A percentile compares a stretch with the other conserved stretches of the same genome.
Evolutionary conservation across 495 filamentous ascomycete species (phyloP).

Genomic region (Lineolata rhizophorae): DNA sequence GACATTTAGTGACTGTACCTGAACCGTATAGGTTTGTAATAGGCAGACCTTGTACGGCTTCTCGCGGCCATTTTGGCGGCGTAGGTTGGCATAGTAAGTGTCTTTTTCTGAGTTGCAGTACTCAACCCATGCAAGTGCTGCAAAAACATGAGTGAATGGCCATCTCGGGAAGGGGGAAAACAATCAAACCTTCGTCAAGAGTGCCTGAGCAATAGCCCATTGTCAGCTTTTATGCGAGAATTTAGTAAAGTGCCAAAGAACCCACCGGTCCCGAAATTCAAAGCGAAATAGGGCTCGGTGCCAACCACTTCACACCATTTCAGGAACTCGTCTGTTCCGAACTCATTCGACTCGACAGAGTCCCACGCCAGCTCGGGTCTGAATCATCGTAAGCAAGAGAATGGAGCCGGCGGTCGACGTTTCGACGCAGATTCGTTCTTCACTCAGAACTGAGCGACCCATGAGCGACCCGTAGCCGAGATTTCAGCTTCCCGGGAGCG

Average conservation of each 20-base stretch:
- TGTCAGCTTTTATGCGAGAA: neutral
- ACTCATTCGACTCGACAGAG: conserved; percentile 50
- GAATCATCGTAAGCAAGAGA: neutral
- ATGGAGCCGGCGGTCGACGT: neutral
- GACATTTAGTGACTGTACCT: conserved; percentile 4
- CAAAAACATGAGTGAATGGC: neutral
- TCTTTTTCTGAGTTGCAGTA: conserved; percentile 55
- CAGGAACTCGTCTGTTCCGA: conserved; percentile 71
- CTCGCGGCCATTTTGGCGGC: conserved; percentile 44
- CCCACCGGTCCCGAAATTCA: conserved; percentile 52
- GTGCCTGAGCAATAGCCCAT: conserved; percentile 19
- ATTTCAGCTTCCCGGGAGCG: too few relatives aligned
- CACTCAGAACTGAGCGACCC: too few relatives aligned
- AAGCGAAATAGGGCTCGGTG: conserved; percentile 49
- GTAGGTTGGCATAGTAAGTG: conserved; percentile 59
- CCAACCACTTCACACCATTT: conserved; percentile 48
- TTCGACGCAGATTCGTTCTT: too few relatives aligned
- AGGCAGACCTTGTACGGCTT: conserved; percentile 45
- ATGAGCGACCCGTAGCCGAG: too few relatives aligned
- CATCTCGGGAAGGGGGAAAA: neutral
- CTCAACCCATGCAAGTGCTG: conserved; percentile 53
- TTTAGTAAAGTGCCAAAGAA: neutral
- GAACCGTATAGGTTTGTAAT: neutral
- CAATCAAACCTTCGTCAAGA: conserved; percentile 38
- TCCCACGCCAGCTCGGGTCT: conserved; percentile 58